A percentile compares a stretch with the other conserved stretches of the same genome.
Conservation (phyloP, 1,284 basidiomycete genomes). For the Rhodofomes roseus region DNA sequence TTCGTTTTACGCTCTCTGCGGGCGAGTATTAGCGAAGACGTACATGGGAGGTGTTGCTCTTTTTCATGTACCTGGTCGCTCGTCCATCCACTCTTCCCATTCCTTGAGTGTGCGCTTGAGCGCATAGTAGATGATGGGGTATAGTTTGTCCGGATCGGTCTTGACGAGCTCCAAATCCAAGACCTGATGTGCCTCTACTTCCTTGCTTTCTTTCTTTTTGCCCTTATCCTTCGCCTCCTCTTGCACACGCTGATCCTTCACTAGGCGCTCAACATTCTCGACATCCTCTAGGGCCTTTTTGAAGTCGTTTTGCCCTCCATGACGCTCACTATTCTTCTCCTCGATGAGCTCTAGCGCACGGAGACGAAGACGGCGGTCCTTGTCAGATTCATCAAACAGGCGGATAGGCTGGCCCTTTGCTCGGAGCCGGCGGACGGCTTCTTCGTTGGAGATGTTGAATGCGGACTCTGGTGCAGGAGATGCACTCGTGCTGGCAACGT, state of each 20-base stretch:
- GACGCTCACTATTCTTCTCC: conserved; percentile 74
- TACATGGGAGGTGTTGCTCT: no score
- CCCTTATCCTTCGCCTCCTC: conserved; percentile 40
- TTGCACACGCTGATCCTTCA: conserved; percentile 48
- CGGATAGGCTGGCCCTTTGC: conserved; percentile 92
- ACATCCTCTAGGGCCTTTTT: conserved; percentile 91
- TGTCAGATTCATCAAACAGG: conserved; percentile 93
- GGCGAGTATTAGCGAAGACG: background rate
- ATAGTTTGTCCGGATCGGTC: conserved; percentile 92
- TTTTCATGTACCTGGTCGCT: conserved; percentile 73
- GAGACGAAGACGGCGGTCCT: conserved; percentile 85
- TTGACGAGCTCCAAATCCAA: conserved; percentile 84
- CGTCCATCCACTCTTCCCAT: conserved; percentile 93
- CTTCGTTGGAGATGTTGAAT: conserved; percentile 93
- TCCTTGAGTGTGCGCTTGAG: conserved; percentile 91
- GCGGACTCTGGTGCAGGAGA: conserved; percentile 52
- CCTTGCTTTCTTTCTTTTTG: conserved; percentile 57
- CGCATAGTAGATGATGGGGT: conserved; percentile 97
- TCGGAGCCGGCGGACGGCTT: conserved; percentile 86
- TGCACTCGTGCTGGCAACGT: conserved; percentile 18
- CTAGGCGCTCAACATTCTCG: conserved; percentile 77
- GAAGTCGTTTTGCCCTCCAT: conserved; percentile 90
- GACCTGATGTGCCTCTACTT: conserved; percentile 51
- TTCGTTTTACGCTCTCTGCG: conserved; percentile 74
- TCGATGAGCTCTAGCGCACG: conserved; percentile 94